Evolutionary conservation across 176 grass and related monocot species (phyloP).

Genomic region (Rhynchospora breviuscula): DNA sequence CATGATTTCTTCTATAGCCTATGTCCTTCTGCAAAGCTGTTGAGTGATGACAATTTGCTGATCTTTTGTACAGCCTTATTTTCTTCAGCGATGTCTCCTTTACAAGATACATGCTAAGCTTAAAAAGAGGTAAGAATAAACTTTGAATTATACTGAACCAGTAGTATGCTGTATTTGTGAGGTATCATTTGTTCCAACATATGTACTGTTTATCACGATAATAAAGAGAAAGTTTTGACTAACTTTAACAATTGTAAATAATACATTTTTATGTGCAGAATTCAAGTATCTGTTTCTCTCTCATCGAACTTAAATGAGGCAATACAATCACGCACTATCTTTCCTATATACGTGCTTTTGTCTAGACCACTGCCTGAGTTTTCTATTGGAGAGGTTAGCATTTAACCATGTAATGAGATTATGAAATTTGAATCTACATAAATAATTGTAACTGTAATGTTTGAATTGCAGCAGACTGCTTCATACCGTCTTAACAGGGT

Average conservation of each 20-base stretch:
- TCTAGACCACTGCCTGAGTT: slow-evolving; percentile 39
- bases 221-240: background rate
- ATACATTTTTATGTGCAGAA: slow-evolving; percentile 39
- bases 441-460: background rate
- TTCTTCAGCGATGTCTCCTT: slow-evolving; percentile 70
- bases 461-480: slow-evolving; percentile 47
- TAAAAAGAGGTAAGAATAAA: slow-evolving; percentile 60
- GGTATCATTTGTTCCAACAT: background rate
- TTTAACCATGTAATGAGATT: background rate
- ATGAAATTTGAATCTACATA: slow-evolving; percentile 7
- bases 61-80: slow-evolving; percentile 54
- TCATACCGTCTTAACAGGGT: slow-evolving; percentile 47
- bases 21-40: background rate
- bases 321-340: slow-evolving; percentile 41
- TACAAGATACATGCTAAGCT: slow-evolving; percentile 70
- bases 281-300: slow-evolving; percentile 62
- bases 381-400: slow-evolving; percentile 45
- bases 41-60: slow-evolving; percentile 10
- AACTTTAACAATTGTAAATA: background rate
- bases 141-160: slow-evolving; percentile 3
- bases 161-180: background rate
- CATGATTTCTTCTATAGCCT: background rate
- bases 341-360: slow-evolving; percentile 74
- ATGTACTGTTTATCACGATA: background rate
- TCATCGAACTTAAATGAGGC: slow-evolving; percentile 38